Evolutionary conservation across 768 basidiomycete genomes (phyloP), one percentile per base, ranked within the genome.

Genomic region (Symmetrospora coprosmae): DNA sequence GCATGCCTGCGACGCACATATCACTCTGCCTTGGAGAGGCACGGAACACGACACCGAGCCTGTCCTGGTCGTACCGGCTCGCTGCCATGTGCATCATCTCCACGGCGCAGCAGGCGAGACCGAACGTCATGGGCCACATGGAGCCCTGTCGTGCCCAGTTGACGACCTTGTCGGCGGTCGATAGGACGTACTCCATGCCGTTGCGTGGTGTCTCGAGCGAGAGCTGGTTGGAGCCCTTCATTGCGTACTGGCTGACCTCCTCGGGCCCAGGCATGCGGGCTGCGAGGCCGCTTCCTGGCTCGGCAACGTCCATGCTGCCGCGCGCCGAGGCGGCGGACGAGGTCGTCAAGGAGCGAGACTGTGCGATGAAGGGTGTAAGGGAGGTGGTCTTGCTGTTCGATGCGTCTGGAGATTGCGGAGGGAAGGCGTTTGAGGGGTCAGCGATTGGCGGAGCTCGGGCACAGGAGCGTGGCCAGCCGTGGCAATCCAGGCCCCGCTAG

Each of bases 41-140:
- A 76, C 94, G 88, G 78, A 99, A 99, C 39, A 99, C 86, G 60
- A 97, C 83, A 65, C 94, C 94, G 31, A 99, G 77, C 63, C 94
- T 81, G 73, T 99, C 94, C 73, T 97, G 94, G 74, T 99, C 94
- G 73, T 97, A 99, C 60, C 94, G 83, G 17, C 94, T 87, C 39
- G 94, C 91, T 49, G 94, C 94, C 90, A 97, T 92, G 77, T 99
- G 94, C 91, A 94, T 96, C 86, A 88, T 87, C 76, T 99, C 94
- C 31, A 99, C 94, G 23, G 94, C 94, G 73, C 94, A 99, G 73
- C 94, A 99, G 4, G 94, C 94, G 50, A 99, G 81, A 75, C 92
- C 89, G 86, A 75, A 73, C 86, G 91, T 49, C 91, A 97, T 96
- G 9, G 94, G 94, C 94, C 94, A 97, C 82, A 96, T 92, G 38